Evolutionary conservation across 202 grass and related monocot species (phyloP).

Genomic region (Bolboschoenoplectus hybrid): DNA sequence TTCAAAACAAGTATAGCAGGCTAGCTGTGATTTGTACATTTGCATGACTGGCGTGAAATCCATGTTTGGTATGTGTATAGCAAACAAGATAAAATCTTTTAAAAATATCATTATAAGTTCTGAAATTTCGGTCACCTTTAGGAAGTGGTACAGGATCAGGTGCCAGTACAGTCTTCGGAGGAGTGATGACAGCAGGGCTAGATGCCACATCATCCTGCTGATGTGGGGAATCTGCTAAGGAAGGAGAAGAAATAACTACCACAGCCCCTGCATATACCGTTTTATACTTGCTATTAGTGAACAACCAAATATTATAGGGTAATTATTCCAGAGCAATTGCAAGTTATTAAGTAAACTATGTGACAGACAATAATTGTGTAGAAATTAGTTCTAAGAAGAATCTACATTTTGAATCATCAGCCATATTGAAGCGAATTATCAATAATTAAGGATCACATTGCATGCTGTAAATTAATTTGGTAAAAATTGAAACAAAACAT

Average conservation of each 20-base stretch:
- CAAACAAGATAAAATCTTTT: neutral
- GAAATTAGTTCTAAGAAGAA: neutral
- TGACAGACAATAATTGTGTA: neutral
- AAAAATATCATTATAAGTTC: neutral
- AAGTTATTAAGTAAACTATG: neutral
- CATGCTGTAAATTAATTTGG: constrained; percentile 11
- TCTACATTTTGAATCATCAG: constrained; percentile 2
- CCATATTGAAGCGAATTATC: constrained; percentile 3
- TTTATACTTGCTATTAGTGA: constrained; percentile 8
- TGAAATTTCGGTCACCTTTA: constrained; percentile 50
- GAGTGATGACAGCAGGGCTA: constrained; percentile 45
- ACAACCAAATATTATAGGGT: neutral
- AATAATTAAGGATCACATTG: neutral
- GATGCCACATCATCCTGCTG: constrained; percentile 49
- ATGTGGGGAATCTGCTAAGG: constrained; percentile 38
- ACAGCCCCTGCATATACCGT: constrained; percentile 45
- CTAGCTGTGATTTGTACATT: neutral
- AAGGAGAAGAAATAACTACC: constrained; percentile 51
- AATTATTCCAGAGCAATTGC: neutral
- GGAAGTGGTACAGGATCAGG: constrained; percentile 53
- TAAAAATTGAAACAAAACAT: constrained; percentile 19
- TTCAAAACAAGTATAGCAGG: constrained; percentile 17
- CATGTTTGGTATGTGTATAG: neutral
- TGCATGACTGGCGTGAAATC: neutral
- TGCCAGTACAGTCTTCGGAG: constrained; percentile 33